phyloP scores from a whole-genome alignment of 106 monocot genomes.

The Dactylorhiza incarnata region DNA sequence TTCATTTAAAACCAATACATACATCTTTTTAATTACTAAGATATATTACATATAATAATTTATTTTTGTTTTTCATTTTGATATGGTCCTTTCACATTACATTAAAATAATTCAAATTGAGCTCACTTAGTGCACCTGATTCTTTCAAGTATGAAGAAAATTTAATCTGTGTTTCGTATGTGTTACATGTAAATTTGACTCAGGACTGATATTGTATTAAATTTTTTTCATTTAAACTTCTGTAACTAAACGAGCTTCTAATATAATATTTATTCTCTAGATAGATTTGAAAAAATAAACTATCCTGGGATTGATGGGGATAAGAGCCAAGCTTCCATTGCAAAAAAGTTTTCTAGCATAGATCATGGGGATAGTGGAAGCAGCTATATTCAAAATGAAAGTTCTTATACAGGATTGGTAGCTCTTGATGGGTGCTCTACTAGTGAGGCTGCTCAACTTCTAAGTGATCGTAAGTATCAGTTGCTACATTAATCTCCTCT shows the following conservation, averaged over 20 bases:
- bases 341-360: slow-evolving; percentile 33
- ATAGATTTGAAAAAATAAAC: slow-evolving; percentile 51
- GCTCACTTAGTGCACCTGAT: background rate
- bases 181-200: background rate
- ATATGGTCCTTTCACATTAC: background rate
- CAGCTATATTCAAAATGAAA: slow-evolving; percentile 26
- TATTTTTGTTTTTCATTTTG: background rate
- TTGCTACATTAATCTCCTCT: background rate
- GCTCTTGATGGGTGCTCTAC: slow-evolving; percentile 56
- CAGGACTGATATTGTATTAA: background rate
- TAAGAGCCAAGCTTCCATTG: slow-evolving; percentile 43
- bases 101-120: background rate
- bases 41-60: background rate
- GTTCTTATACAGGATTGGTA: slow-evolving; percentile 21
- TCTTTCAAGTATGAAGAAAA: background rate
- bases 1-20: background rate
- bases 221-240: background rate
- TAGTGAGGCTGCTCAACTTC: slow-evolving; percentile 46
- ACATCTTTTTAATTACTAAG: background rate
- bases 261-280: slow-evolving; percentile 23
- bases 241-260: background rate
- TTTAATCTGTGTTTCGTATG: background rate
- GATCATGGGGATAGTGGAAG: slow-evolving; percentile 36
- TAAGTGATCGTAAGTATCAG: slow-evolving; percentile 61
- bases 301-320: slow-evolving; percentile 50